Conservation (phyloP, 129 eudicot species). For the Erigeron canadensis region DNA sequence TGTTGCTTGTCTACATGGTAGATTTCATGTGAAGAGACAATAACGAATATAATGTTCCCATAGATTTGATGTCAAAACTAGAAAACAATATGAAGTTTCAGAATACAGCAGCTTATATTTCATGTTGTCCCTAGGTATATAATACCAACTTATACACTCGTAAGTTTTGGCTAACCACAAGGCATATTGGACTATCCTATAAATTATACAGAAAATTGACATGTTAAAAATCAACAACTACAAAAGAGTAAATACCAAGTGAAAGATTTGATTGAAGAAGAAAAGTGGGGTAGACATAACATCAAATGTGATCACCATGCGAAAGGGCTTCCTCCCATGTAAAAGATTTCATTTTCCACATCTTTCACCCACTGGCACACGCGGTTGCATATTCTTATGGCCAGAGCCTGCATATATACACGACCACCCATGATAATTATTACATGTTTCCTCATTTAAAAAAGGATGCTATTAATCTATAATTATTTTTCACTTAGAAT, state of each 20-base stretch:
- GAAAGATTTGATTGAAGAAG: constrained; percentile 15
- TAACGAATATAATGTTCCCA: not conserved
- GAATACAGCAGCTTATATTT: not conserved
- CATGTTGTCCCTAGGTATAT: not conserved
- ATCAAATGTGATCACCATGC: constrained; percentile 52
- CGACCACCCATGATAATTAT: constrained; percentile 1
- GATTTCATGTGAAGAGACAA: not conserved
- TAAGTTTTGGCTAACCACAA: not conserved
- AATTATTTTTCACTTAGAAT: not conserved
- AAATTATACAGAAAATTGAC: not conserved
- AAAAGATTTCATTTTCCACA: constrained; percentile 75
- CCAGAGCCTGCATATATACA: constrained; percentile 52
- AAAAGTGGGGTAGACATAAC: not conserved
- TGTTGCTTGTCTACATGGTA: not conserved
- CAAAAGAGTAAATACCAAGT: not conserved
- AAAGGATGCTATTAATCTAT: not conserved
- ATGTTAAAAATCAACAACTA: constrained; percentile 7
- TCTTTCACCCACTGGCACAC: constrained; percentile 93
- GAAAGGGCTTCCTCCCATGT: constrained; percentile 76
- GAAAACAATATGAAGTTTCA: not conserved
- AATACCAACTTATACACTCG: not conserved
- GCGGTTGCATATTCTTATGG: constrained; percentile 72
- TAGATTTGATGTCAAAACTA: not conserved
- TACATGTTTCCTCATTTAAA: not conserved
- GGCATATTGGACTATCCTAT: not conserved